A percentile compares a stretch with the other conserved stretches of the same genome.
Conservation (phyloP, 2,329 filamentous ascomycete genomes). For the Trichoderma arundinaceum region DNA sequence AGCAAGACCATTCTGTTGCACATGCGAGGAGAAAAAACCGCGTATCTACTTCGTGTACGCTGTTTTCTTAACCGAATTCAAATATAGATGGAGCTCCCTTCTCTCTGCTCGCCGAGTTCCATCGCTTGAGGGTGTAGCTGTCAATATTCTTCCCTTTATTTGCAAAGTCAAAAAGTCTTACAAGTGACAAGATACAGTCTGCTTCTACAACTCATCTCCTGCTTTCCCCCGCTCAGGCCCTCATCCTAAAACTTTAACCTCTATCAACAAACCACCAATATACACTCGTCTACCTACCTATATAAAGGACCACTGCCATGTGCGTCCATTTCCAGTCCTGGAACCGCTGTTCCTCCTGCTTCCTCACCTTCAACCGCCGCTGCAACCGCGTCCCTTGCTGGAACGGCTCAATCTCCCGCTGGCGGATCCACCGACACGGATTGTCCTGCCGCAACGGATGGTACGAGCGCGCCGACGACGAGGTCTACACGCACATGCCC, state of each 20-base stretch:
- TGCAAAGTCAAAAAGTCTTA: not conserved
- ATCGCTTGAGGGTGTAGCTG: not conserved
- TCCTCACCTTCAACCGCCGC: conserved; percentile 31
- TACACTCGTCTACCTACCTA: not conserved
- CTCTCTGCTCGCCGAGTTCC: not conserved
- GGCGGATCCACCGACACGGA: conserved; percentile 32
- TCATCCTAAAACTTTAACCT: not conserved
- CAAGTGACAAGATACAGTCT: not conserved
- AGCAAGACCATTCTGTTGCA: conserved; percentile 2
- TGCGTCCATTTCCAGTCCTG: conserved; percentile 34
- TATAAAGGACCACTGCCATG: conserved; percentile 24
- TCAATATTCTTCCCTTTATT: not conserved
- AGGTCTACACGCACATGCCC: conserved; percentile 24
- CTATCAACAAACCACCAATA: not conserved
- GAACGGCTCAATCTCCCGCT: conserved; percentile 32
- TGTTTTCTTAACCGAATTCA: not conserved
- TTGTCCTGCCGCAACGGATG: conserved; percentile 31
- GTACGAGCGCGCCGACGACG: conserved; percentile 31
- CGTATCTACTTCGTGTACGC: not conserved
- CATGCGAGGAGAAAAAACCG: not conserved
- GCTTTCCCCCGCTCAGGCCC: not conserved
- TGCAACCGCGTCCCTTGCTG: conserved; percentile 35
- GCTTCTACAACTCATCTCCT: not conserved
- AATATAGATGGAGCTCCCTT: conserved; percentile 14
- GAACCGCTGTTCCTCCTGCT: conserved; percentile 34